A percentile compares a stretch with the other conserved stretches of the same genome.
phyloP scores from a whole-genome alignment of 495 filamentous ascomycete genomes.

The Lophiotrema nucula region DNA sequence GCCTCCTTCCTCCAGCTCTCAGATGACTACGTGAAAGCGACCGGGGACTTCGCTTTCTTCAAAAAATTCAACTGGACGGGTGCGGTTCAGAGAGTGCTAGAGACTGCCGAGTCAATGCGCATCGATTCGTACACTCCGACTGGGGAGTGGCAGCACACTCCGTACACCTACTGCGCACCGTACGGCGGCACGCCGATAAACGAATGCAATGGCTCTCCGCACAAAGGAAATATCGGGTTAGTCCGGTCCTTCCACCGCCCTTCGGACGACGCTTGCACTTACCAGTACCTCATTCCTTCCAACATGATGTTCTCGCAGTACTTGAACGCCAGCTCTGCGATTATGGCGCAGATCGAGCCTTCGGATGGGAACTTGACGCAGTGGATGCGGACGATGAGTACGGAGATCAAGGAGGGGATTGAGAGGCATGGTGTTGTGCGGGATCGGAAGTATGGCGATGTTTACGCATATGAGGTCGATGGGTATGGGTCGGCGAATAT shows the following conservation, averaged over 20 bases:
- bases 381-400: constrained; percentile 54
- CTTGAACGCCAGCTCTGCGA: constrained; percentile 50
- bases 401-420: constrained; percentile 51
- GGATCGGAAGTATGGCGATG: constrained; percentile 33
- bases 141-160: constrained; percentile 52
- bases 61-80: constrained; percentile 57
- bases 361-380: constrained; percentile 37
- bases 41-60: constrained; percentile 58
- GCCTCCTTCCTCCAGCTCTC: constrained; percentile 64
- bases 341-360: constrained; percentile 52
- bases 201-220: constrained; percentile 58
- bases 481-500: constrained; percentile 54
- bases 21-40: constrained; percentile 54
- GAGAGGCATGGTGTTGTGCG: constrained; percentile 50
- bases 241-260: constrained; percentile 62
- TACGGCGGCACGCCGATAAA: constrained; percentile 59
- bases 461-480: constrained; percentile 43
- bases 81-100: constrained; percentile 54
- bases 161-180: constrained; percentile 60
- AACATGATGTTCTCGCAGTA: constrained; percentile 68
- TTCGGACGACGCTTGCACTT: constrained; percentile 60
- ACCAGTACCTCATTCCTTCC: constrained; percentile 59
- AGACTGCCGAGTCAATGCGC: constrained; percentile 57
- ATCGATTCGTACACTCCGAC: constrained; percentile 55
- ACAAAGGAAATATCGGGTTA: constrained; percentile 56